phyloP scores from a whole-genome alignment of 139 green algal species.

The Mesostigma viride region DNA sequence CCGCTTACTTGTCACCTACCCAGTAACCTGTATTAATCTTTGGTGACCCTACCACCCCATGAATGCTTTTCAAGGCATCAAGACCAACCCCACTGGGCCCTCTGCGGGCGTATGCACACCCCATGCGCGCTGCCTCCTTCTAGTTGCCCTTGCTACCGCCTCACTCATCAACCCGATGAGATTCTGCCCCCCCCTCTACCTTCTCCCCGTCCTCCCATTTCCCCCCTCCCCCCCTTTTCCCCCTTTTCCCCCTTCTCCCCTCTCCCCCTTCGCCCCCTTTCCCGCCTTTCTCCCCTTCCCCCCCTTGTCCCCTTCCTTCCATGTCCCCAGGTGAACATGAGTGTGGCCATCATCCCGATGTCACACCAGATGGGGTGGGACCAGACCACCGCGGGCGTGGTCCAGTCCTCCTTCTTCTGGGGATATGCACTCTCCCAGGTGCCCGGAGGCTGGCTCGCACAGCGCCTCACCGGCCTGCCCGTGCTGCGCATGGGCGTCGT shows the following conservation, averaged over 20 bases:
- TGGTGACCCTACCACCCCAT: too few species aligned
- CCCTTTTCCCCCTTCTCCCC: constrained; percentile 2
- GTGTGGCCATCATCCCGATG: constrained; percentile 94
- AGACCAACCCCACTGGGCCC: too few species aligned
- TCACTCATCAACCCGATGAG: neutral
- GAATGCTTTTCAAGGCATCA: too few species aligned
- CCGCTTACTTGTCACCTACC: too few species aligned
- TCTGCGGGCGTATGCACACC: too few species aligned
- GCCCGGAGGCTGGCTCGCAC: constrained; percentile 72
- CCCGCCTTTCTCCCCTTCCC: neutral
- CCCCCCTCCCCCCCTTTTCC: neutral
- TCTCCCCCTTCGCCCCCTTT: neutral
- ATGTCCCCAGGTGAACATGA: constrained; percentile 70
- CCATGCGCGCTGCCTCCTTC: too few species aligned
- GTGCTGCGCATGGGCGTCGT: constrained; percentile 70
- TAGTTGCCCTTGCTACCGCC: too few species aligned
- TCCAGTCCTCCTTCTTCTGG: constrained; percentile 97
- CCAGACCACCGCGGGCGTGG: constrained; percentile 61
- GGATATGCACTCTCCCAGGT: constrained; percentile 84
- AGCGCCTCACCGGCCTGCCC: constrained; percentile 52
- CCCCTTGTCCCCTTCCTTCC: neutral
- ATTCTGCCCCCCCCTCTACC: neutral
- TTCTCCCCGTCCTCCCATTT: neutral
- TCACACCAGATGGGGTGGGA: constrained; percentile 81
- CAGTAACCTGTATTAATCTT: too few species aligned